Evolutionary conservation across 257 asterid species (phyloP).

Genomic region (Echium plantagineum): DNA sequence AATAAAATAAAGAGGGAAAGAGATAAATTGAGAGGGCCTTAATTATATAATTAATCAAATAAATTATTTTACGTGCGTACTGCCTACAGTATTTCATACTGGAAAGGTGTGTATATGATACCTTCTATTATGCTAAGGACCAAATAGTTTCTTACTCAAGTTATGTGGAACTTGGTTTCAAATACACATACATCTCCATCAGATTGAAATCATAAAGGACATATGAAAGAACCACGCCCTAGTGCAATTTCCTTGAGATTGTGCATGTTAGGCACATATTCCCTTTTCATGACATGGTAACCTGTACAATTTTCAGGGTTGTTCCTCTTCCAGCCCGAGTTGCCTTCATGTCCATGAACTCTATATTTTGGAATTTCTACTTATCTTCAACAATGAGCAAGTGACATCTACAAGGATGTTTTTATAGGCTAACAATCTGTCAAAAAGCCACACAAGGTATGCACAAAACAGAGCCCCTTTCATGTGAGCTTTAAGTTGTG

Average conservation of each 20-base stretch:
- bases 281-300: neutral
- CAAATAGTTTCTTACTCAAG: neutral
- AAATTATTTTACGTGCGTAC: neutral
- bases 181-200: no score
- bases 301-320: conserved; percentile 31
- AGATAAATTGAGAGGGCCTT: no score
- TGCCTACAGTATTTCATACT: no score
- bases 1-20: no score
- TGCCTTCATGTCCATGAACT: conserved; percentile 88
- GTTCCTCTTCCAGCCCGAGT: conserved; percentile 93
- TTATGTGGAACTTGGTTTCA: no score
- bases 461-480: neutral
- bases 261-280: neutral
- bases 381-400: conserved; percentile 74
- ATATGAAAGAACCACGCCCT: no score
- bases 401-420: conserved; percentile 18
- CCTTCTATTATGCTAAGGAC: no score
- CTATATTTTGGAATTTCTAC: conserved; percentile 88
- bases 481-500: neutral
- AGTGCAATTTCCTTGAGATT: neutral
- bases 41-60: neutral
- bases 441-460: conserved; percentile 17
- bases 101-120: no score
- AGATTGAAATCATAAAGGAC: no score
- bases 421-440: neutral